Conservation (phyloP, 176 grass and related monocot species). For the Miscanthus lutarioriparius region DNA sequence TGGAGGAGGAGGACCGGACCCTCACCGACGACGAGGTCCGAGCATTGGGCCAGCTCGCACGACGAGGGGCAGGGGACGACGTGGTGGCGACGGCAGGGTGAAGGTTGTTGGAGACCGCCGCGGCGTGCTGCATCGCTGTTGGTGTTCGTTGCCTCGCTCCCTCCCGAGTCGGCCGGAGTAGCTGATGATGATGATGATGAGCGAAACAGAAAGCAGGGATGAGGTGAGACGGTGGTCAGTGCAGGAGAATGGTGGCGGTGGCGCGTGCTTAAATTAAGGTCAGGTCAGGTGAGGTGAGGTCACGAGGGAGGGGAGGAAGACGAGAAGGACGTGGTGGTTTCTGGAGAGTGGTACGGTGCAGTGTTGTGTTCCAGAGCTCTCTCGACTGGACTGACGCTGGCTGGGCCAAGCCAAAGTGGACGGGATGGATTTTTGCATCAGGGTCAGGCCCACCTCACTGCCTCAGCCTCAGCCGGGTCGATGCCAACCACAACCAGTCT, state of each 20-base stretch:
- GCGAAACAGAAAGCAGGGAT: background rate
- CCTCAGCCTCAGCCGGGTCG: too few species aligned
- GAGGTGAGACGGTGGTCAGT: background rate
- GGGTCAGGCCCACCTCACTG: too few species aligned
- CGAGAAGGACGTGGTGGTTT: slow-evolving; percentile 24
- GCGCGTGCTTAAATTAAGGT: slow-evolving; percentile 6
- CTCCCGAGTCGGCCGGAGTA: background rate
- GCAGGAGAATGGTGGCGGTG: background rate
- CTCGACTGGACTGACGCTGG: too few species aligned
- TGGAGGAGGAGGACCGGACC: slow-evolving; percentile 3
- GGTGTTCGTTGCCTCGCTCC: too few species aligned
- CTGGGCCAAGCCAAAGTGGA: too few species aligned
- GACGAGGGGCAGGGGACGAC: background rate
- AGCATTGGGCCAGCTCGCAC: background rate
- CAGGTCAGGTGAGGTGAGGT: too few species aligned
- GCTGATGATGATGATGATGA: background rate
- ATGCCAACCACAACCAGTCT: too few species aligned
- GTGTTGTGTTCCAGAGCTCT: slow-evolving; percentile 29
- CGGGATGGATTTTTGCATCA: background rate
- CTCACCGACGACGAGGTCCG: background rate
- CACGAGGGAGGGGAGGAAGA: background rate
- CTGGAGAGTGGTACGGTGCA: too few species aligned
- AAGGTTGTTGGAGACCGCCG: background rate
- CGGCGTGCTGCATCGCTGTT: background rate
- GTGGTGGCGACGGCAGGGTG: background rate